Base-by-base conservation (phyloP, 192 early-diverging fungal species). In the Mortierella alpina region DNA sequence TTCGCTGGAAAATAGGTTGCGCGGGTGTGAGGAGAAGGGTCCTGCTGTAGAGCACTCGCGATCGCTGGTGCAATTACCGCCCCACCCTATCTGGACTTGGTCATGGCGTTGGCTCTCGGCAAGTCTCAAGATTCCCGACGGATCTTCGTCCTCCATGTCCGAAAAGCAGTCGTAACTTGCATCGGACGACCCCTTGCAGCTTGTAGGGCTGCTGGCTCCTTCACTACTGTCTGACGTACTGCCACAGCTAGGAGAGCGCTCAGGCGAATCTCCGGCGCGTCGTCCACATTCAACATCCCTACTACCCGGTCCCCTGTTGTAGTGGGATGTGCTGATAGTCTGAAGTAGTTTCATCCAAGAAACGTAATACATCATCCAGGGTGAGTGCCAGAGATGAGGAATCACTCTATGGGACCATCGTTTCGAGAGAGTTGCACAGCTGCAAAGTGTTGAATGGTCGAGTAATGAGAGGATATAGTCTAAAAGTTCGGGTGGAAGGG, bases 311-410 rank as follows among this genome's bases (percentile, higher is more conserved):
- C 13, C 31, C 12, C 2, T 54, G 45, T 64, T 44, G 15, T 22
- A 47, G 17, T 13, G 41, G 18, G 48, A 11, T 4, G 9, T 31
- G 47, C 40, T 66, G 11, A 71, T 49, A 1, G 70, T 72, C 11
- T 67, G 59, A 0, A 72, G 10, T 6, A 80, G 50, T 31, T 59
- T 63, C 65, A 63, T 64, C 77, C 77, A 80, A 6, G 77, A 72
- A 55, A 52, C 31, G 46, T 80, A 80, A 39, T 80, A 80, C 14
- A 15, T 49, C 77, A 72, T 72, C 46, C 51, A 68, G 4, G 77
- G 77, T 7, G 65, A 45, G 49, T 58, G 52, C 77, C 77, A 80
- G 23, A 80, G 45, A 50, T 72, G 66, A 0, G 77, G 77, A 18
- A 80, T 63, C 15, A 68, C 77, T 14, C 59, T 52, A 5, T 22